Percentiles rank a stretch among this genome's conserved stretches.
phyloP scores from a whole-genome alignment of 78 protist species.

The Planoprotostelium fungivorum region DNA sequence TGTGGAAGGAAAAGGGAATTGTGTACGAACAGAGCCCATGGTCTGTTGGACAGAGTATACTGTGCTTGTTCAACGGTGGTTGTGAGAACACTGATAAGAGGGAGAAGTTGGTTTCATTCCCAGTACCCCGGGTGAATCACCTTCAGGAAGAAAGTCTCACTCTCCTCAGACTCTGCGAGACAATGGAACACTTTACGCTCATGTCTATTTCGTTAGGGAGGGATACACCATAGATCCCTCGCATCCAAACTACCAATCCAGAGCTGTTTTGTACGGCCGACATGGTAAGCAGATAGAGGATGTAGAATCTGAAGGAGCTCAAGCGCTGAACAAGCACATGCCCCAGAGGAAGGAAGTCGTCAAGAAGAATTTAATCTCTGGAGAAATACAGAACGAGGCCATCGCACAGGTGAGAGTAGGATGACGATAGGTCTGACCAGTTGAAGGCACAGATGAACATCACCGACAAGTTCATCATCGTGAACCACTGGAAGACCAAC shows the following conservation, averaged over 20 bases:
- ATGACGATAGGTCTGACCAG: not conserved
- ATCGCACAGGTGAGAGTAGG: not conserved
- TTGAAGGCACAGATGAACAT: not conserved
- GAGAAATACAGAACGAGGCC: not conserved
- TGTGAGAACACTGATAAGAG: not conserved
- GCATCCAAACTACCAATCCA: not conserved
- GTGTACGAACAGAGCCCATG: not conserved
- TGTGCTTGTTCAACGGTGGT: not conserved
- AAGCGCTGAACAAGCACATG: not conserved
- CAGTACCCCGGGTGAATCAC: not conserved
- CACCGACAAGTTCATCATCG: not conserved
- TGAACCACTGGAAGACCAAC: conserved; percentile 55
- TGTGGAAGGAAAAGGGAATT: not conserved
- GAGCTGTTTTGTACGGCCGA: not conserved
- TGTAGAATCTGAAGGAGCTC: no score
- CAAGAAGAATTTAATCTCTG: conserved; percentile 11
- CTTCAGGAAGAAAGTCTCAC: not conserved
- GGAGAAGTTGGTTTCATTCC: not conserved
- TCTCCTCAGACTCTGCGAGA: conserved; percentile 10
- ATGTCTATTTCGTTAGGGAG: conserved; percentile 6
- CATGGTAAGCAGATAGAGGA: not conserved
- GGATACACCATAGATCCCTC: not conserved
- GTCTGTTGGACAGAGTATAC: no score
- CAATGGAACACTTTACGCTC: conserved; percentile 64
- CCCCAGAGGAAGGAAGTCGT: not conserved